Evolutionary conservation across 2,329 filamentous ascomycete genomes (phyloP).

Genomic region (Pseudocercospora fijiensis): DNA sequence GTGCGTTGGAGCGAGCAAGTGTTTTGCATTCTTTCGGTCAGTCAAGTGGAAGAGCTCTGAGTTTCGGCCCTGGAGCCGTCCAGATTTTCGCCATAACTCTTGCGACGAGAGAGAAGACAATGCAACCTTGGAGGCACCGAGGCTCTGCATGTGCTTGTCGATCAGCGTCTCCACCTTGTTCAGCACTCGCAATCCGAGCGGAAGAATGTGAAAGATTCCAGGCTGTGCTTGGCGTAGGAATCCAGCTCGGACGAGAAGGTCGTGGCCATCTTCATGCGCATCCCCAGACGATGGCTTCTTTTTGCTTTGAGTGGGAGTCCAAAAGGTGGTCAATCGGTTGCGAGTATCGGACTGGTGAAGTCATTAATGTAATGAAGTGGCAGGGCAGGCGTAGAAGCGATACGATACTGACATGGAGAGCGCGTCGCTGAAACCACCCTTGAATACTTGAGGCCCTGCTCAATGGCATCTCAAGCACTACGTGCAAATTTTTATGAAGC

Average conservation of each 20-base stretch:
- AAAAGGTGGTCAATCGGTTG: conserved; percentile 69
- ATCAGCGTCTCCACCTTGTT: conserved; percentile 82
- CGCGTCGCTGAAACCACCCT: conserved; percentile 7
- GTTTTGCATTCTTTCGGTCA: conserved; percentile 72
- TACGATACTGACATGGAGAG: conserved; percentile 17
- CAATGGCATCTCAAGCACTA: background rate
- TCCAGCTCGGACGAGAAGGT: conserved; percentile 47
- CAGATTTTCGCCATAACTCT: conserved; percentile 77
- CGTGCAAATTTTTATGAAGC: background rate
- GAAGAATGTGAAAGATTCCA: conserved; percentile 89
- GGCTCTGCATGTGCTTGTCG: conserved; percentile 79
- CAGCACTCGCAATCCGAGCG: conserved; percentile 81
- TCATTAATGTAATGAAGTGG: background rate
- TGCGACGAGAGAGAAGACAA: conserved; percentile 85
- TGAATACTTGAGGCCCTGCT: background rate
- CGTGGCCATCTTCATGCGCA: conserved; percentile 38
- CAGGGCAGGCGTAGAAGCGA: background rate
- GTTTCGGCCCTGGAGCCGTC: conserved; percentile 61
- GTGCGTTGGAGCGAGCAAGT: conserved; percentile 86
- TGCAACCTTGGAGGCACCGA: conserved; percentile 75
- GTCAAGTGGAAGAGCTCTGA: conserved; percentile 72
- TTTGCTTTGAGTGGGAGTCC: conserved; percentile 63
- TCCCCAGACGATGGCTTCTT: conserved; percentile 50
- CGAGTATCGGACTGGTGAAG: conserved; percentile 54
- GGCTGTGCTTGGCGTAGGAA: conserved; percentile 68